Percentiles rank a stretch among this genome's conserved stretches.
phyloP scores from a whole-genome alignment of 495 filamentous ascomycete genomes.

The Penicillium cataractarum region DNA sequence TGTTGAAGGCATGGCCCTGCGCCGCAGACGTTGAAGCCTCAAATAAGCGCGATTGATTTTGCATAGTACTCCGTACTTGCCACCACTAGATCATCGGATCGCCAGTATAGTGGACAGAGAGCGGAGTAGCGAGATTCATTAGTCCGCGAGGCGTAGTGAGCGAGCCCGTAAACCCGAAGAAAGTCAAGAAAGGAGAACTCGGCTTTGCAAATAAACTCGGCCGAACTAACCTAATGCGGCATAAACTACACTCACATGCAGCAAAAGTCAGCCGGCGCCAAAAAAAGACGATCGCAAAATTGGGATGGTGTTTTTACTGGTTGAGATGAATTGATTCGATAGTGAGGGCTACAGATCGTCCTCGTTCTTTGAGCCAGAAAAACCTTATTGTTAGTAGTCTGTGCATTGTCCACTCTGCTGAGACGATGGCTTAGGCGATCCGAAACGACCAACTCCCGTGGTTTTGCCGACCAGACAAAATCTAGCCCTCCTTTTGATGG shows the following conservation, averaged over 20 bases:
- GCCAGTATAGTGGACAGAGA: background rate
- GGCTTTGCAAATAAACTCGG: constrained; percentile 2
- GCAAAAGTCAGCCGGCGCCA: constrained; percentile 8
- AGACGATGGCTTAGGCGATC: background rate
- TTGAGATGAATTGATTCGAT: background rate
- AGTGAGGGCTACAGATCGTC: background rate
- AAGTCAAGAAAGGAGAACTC: background rate
- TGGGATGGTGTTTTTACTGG: background rate
- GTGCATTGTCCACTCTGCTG: background rate
- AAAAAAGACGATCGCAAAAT: background rate
- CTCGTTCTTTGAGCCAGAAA: background rate
- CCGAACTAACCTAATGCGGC: background rate
- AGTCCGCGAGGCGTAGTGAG: background rate
- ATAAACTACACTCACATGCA: background rate
- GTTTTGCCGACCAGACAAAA: constrained; percentile 7
- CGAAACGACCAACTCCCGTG: constrained; percentile 3
- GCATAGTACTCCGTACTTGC: no score
- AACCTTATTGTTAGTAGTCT: constrained; percentile 4
- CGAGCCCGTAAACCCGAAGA: background rate
- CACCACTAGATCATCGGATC: background rate
- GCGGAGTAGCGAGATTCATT: background rate
- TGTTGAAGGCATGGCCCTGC: background rate
- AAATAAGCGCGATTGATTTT: background rate
- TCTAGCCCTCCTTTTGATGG: background rate
- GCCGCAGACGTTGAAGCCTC: background rate